Evolutionary conservation across 1,139 yeast genomes (phyloP), one percentile per base, ranked within the genome.

Genomic region (Yamadazyma conglobata): DNA sequence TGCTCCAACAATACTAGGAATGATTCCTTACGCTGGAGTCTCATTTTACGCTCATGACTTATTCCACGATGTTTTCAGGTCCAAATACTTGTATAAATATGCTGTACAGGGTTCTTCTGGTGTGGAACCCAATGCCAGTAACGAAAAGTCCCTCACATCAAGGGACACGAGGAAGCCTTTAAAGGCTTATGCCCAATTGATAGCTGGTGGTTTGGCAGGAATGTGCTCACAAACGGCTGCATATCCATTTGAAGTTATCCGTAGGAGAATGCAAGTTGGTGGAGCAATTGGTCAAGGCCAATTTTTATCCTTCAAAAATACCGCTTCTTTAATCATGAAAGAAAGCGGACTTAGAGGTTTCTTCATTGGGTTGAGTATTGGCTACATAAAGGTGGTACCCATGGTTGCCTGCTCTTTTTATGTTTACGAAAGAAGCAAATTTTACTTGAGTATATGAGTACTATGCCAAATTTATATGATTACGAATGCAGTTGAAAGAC

Each of bases 1-100:
- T 59, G 77, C 85, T 6, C 96, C 98, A 13, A 91, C 99, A 0
- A 79, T 91, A 22, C 53, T 88, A 24, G 99, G 99, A 10, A 89
- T 91, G 95, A 70, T 91, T 12, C 98, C 98, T 1, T 91, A 91
- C 53, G 98, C 99, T 2, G 99, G 99, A 8, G 96, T 89, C 2
- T 85, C 96, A 1, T 91, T 91, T 50, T 85, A 89, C 60, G 85
- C 96, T 3, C 97, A 91, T 56, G 99, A 91, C 58, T 57, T 79
- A 35, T 69, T 89, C 38, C 97, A 89, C 56, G 99, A 91, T 58
- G 53, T 89, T 2, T 76, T 91, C 50, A 68, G 96, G 39, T 67
- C 81, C 10, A 64, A 67, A 14, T 40, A 48, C 11, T 54, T 87
- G 9, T 64, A 78, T 2, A 60, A 64, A 10, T 74, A 75, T 43